These are phyloP conservation scores for Penicillium bialowiezense DNA, from an alignment of 495 filamentous ascomycete species.

Conservation along the genomic window DNA sequence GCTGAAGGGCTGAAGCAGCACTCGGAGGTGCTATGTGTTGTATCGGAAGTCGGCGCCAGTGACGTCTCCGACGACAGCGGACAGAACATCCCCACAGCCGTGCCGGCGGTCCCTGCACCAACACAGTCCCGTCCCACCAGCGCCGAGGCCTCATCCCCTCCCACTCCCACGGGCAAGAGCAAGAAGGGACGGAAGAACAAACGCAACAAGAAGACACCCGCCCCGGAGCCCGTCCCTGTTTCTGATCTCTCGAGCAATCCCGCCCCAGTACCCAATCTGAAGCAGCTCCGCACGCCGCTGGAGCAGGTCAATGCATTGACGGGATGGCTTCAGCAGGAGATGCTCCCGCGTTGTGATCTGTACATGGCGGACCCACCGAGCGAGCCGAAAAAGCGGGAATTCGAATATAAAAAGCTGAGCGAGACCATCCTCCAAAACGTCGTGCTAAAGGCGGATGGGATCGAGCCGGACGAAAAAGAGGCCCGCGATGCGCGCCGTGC, in stretches of 20 bases:
- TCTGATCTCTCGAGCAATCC: constrained; percentile 23
- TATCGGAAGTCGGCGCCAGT: constrained; percentile 52
- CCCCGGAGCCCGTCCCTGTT: constrained; percentile 19
- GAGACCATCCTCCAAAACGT: constrained; percentile 84
- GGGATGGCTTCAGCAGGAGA: constrained; percentile 60
- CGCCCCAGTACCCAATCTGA: constrained; percentile 36
- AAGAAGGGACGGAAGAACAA: constrained; percentile 42
- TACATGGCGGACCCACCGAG: constrained; percentile 65
- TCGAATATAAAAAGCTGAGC: constrained; percentile 74
- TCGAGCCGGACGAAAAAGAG: constrained; percentile 69
- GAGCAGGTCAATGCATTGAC: constrained; percentile 73
- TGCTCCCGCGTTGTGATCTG: constrained; percentile 63
- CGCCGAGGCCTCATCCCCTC: constrained; percentile 29
- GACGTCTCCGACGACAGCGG: constrained; percentile 45
- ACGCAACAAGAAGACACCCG: constrained; percentile 35
- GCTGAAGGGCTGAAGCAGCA: constrained; percentile 78
- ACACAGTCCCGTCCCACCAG: constrained; percentile 7
- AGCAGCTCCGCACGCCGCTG: constrained; percentile 42
- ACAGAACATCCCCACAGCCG: not conserved
- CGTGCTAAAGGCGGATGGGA: constrained; percentile 78
- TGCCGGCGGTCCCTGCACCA: constrained; percentile 9
- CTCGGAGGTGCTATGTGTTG: constrained; percentile 68
- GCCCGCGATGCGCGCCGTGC: constrained; percentile 67
- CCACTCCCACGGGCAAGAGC: constrained; percentile 25
- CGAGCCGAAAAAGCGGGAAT: constrained; percentile 67